A percentile compares a stretch with the other conserved stretches of the same genome.
phyloP scores from a whole-genome alignment of 805 yeast species.

The Cyberlindnera veronae region DNA sequence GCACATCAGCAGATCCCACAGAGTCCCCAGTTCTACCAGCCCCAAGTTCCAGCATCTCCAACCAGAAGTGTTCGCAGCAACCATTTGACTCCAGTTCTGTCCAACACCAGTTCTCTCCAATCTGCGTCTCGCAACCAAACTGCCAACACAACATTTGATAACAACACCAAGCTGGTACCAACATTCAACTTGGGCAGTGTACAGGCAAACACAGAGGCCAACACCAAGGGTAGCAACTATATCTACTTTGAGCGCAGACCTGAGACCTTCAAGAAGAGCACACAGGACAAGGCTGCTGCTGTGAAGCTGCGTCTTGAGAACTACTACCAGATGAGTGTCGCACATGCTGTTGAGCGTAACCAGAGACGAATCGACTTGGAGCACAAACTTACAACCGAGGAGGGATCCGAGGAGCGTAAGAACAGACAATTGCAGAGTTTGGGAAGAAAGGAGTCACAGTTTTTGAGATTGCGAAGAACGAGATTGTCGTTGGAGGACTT shows the following conservation, averaged over 20 bases:
- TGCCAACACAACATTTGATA: slow-evolving; percentile 8
- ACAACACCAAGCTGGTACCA: slow-evolving; percentile 8
- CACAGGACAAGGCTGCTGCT: slow-evolving; percentile 38
- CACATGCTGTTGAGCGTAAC: slow-evolving; percentile 90
- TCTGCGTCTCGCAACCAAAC: slow-evolving; percentile 16
- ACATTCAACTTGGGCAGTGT: slow-evolving; percentile 17
- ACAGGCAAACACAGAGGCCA: background rate
- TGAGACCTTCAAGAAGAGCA: slow-evolving; percentile 28
- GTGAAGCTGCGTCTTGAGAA: slow-evolving; percentile 75
- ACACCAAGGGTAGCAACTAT: slow-evolving; percentile 18
- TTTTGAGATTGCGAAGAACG: slow-evolving; percentile 81
- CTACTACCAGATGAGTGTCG: slow-evolving; percentile 89
- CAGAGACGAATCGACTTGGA: slow-evolving; percentile 86
- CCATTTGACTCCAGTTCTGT: slow-evolving; percentile 22
- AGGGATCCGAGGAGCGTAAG: slow-evolving; percentile 64
- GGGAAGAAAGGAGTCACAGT: slow-evolving; percentile 87
- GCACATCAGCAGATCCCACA: slow-evolving; percentile 25
- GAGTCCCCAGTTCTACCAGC: slow-evolving; percentile 27
- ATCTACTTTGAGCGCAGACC: slow-evolving; percentile 30
- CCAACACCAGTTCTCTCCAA: slow-evolving; percentile 24
- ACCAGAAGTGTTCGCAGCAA: slow-evolving; percentile 30
- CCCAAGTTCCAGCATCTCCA: slow-evolving; percentile 33
- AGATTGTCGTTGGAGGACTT: slow-evolving; percentile 93
- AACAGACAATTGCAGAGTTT: slow-evolving; percentile 73
- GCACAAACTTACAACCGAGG: slow-evolving; percentile 67